Evolutionary conservation across 2,329 filamentous ascomycete genomes (phyloP).

Genomic region (Lecanoromycetidae sp.): DNA sequence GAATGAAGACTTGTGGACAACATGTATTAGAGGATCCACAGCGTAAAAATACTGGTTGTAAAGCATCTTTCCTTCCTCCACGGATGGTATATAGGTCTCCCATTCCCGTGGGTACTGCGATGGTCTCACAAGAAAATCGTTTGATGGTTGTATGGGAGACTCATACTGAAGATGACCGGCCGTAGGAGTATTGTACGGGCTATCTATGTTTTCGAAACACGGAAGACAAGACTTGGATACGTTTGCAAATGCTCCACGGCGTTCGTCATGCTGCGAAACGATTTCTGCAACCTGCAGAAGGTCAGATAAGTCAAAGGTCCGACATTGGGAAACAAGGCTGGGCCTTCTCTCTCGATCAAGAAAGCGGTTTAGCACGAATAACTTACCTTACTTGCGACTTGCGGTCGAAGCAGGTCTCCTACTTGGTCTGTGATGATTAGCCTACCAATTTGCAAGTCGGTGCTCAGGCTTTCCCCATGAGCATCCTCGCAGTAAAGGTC

Average conservation of each 20-base stretch:
- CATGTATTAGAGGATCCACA: constrained; percentile 10
- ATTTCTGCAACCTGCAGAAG: background rate
- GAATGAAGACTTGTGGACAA: constrained; percentile 11
- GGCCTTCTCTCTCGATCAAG: too few relatives aligned
- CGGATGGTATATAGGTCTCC: background rate
- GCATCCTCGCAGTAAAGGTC: background rate
- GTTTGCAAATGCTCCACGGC: background rate
- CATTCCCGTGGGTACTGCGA: background rate
- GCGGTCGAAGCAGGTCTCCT: background rate
- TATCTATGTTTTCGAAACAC: background rate
- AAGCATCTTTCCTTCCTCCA: constrained; percentile 3
- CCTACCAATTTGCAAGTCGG: constrained; percentile 9
- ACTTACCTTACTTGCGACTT: constrained; percentile 4
- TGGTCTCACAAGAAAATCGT: background rate
- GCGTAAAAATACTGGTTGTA: constrained; percentile 10
- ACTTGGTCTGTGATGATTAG: constrained; percentile 7
- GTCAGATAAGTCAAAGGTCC: background rate
- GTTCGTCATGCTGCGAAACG: background rate
- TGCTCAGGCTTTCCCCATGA: background rate
- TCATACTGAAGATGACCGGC: too few relatives aligned
- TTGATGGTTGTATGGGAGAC: background rate
- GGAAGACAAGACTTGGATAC: background rate
- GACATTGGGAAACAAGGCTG: too few relatives aligned
- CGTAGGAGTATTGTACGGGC: too few relatives aligned
- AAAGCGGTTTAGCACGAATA: background rate